phyloP scores from a whole-genome alignment of 2,329 filamentous ascomycete genomes.

The Arthrobotrys sphaeroides region DNA sequence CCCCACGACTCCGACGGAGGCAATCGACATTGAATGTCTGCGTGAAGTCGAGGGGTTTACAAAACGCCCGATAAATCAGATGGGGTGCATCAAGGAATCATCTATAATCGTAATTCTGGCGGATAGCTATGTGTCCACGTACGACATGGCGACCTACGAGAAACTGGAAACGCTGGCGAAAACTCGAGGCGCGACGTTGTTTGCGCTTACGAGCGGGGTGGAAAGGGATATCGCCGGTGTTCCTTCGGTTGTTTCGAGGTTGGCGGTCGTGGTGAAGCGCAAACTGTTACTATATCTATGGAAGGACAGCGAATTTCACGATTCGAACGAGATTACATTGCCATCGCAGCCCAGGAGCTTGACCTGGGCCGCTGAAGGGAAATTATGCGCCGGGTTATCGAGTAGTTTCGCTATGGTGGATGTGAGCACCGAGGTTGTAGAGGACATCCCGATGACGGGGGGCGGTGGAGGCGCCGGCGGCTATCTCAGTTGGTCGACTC shows the following conservation, averaged over 20 bases:
- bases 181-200: slow-evolving; percentile 87
- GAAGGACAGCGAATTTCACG: slow-evolving; percentile 89
- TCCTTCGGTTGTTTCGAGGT: slow-evolving; percentile 87
- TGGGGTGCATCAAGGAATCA: slow-evolving; percentile 94
- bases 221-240: slow-evolving; percentile 90
- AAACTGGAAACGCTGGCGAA: slow-evolving; percentile 80
- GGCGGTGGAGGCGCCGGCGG: slow-evolving; percentile 64
- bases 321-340: slow-evolving; percentile 79
- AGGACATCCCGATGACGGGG: slow-evolving; percentile 80
- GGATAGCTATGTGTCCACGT: slow-evolving; percentile 85
- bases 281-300: slow-evolving; percentile 91
- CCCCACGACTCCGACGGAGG: slow-evolving; percentile 58
- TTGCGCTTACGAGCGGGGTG: slow-evolving; percentile 95
- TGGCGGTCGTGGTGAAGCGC: slow-evolving; percentile 93
- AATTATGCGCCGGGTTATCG: slow-evolving; percentile 88
- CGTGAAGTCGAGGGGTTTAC: slow-evolving; percentile 96
- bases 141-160: slow-evolving; percentile 86
- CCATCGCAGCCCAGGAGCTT: slow-evolving; percentile 85
- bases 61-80: slow-evolving; percentile 85
- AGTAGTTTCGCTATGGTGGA: slow-evolving; percentile 85
- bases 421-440: slow-evolving; percentile 75
- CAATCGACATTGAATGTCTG: slow-evolving; percentile 76
- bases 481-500: slow-evolving; percentile 67
- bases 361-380: slow-evolving; percentile 89
- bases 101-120: slow-evolving; percentile 90